A percentile compares a stretch with the other conserved stretches of the same genome.
These are phyloP conservation scores for Phalaenopsis aphrodite DNA, from an alignment of 106 monocot species.

Conservation along the genomic window DNA sequence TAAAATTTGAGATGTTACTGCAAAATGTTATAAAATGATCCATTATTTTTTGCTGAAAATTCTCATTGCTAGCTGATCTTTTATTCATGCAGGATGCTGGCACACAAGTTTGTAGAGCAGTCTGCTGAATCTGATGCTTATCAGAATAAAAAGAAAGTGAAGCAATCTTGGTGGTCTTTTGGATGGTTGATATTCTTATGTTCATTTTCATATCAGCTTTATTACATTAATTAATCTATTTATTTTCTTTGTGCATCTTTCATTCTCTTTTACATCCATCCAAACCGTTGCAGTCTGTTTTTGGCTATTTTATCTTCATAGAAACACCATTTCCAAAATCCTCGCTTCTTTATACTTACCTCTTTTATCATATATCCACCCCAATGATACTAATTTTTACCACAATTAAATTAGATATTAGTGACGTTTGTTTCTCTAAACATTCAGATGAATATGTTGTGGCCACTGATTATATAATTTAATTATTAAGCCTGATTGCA, in stretches of 20 bases:
- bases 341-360: not conserved
- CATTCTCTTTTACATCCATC: not conserved
- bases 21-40: not conserved
- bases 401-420: not conserved
- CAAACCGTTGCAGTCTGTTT: not conserved
- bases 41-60: not conserved
- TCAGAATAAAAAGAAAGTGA: conserved; percentile 42
- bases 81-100: conserved; percentile 73
- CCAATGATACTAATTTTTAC: not conserved
- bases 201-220: not conserved
- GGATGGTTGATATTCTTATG: conserved; percentile 45
- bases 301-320: no score
- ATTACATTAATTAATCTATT: not conserved
- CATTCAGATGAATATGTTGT: not conserved
- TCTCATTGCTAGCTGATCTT: not conserved
- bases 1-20: not conserved
- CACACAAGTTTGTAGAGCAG: conserved; percentile 87
- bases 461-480: not conserved
- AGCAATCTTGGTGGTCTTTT: conserved; percentile 84
- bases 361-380: not conserved
- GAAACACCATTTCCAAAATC: not conserved
- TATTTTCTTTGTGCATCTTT: not conserved
- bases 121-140: conserved; percentile 41
- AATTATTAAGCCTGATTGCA: not conserved
- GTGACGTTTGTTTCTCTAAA: not conserved